Conservation (phyloP, 805 yeast genomes). For the Candida ficus region DNA sequence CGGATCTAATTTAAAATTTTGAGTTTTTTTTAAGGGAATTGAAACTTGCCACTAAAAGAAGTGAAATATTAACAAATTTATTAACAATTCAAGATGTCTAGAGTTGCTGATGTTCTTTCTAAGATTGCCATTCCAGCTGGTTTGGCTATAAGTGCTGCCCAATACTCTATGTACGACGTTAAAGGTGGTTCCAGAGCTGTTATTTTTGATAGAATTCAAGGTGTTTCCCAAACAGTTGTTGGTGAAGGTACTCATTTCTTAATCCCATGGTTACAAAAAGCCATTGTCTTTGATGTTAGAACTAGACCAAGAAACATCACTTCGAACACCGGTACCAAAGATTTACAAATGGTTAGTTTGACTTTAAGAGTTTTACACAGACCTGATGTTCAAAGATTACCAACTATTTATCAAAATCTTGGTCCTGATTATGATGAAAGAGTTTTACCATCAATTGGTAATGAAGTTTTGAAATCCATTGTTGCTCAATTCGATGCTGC, state of each 20-base stretch:
- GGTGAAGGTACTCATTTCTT: slow-evolving; percentile 97
- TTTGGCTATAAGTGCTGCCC: slow-evolving; percentile 62
- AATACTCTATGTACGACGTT: slow-evolving; percentile 87
- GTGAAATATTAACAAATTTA: too few relatives aligned
- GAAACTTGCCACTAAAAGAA: slow-evolving; percentile 8
- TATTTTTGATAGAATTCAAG: slow-evolving; percentile 84
- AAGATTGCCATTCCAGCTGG: slow-evolving; percentile 68
- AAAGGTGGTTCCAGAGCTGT: slow-evolving; percentile 96
- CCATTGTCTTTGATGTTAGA: slow-evolving; percentile 86
- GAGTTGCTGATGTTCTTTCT: slow-evolving; percentile 35
- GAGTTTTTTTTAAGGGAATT: background rate
- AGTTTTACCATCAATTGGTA: slow-evolving; percentile 88
- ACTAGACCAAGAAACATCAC: slow-evolving; percentile 93
- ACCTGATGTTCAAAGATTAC: slow-evolving; percentile 81
- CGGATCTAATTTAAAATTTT: background rate
- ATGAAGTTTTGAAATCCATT: slow-evolving; percentile 82
- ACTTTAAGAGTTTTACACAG: slow-evolving; percentile 91
- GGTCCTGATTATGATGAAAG: slow-evolving; percentile 95
- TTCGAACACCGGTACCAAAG: slow-evolving; percentile 95
- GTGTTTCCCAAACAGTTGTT: slow-evolving; percentile 82
- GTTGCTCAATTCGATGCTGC: slow-evolving; percentile 97
- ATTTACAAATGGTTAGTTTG: slow-evolving; percentile 89
- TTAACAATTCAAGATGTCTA: too few relatives aligned
- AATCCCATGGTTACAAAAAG: slow-evolving; percentile 93
- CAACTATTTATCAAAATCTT: slow-evolving; percentile 81